Percentiles rank a stretch among this genome's conserved stretches.
Evolutionary conservation across 2,329 filamentous ascomycete species (phyloP).

Genomic region (Stagonosporopsis cucurbitacearum): DNA sequence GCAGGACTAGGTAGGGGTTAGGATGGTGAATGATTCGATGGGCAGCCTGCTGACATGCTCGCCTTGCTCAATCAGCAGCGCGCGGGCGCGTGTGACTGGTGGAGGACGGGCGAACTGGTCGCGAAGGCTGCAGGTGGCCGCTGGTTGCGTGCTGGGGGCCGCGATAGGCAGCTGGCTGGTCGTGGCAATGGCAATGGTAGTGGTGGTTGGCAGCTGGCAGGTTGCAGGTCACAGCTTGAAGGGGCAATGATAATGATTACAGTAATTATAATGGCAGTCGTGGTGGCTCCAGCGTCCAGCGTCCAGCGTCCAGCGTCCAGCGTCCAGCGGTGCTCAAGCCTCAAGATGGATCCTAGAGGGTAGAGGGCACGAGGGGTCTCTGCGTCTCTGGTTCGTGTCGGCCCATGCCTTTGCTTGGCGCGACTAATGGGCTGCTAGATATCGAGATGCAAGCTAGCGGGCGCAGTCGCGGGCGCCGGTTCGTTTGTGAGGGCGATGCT

Average conservation of each 20-base stretch:
- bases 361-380: too few relatives aligned
- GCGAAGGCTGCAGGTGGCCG: constrained; percentile 15
- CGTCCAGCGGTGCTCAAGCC: too few relatives aligned
- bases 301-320: too few relatives aligned
- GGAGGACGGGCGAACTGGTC: constrained; percentile 17
- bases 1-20: constrained; percentile 25
- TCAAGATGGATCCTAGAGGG: too few relatives aligned
- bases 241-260: constrained; percentile 1
- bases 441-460: constrained; percentile 34
- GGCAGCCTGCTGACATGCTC: constrained; percentile 39
- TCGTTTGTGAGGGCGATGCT: constrained; percentile 19
- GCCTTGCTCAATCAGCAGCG: constrained; percentile 45
- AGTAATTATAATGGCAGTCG: too few relatives aligned
- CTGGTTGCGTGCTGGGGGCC: constrained; percentile 30
- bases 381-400: constrained; percentile 23
- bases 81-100: constrained; percentile 34
- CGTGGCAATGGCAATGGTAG: too few relatives aligned
- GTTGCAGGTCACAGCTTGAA: constrained; percentile 21
- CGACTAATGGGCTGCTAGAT: constrained; percentile 12
- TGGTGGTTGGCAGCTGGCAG: too few relatives aligned
- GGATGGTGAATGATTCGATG: constrained; percentile 42
- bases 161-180: constrained; percentile 23
- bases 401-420: constrained; percentile 16
- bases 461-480: constrained; percentile 38
- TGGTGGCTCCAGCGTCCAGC: constrained; percentile 13